Conservation (phyloP, 2,329 filamentous ascomycete species). For the Aspergillus fischeri region DNA sequence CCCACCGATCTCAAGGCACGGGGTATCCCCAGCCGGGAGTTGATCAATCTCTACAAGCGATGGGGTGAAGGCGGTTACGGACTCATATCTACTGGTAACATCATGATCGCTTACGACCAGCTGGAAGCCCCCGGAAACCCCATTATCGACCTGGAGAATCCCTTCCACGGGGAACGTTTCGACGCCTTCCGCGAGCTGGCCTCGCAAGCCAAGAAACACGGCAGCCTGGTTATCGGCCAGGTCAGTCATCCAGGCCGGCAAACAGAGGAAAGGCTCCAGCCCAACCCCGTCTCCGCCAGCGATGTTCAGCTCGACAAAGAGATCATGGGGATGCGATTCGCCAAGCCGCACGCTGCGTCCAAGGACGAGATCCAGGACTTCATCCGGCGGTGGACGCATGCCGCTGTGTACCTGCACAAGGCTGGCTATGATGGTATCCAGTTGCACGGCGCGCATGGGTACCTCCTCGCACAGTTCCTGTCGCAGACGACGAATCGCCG, state of each 20-base stretch:
- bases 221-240: slow-evolving; percentile 56
- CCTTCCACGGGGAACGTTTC: slow-evolving; percentile 55
- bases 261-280: slow-evolving; percentile 42
- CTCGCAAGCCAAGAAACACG: slow-evolving; percentile 52
- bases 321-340: slow-evolving; percentile 30
- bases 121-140: slow-evolving; percentile 54
- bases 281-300: slow-evolving; percentile 49
- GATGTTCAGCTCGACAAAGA: slow-evolving; percentile 43
- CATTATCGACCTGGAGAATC: slow-evolving; percentile 54
- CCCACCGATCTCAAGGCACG: slow-evolving; percentile 49
- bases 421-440: slow-evolving; percentile 55
- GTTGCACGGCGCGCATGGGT: slow-evolving; percentile 56
- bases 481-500: slow-evolving; percentile 51
- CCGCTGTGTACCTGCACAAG: slow-evolving; percentile 58
- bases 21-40: slow-evolving; percentile 50
- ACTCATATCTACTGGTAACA: slow-evolving; percentile 58
- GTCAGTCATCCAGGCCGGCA: slow-evolving; percentile 62
- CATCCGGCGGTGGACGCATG: slow-evolving; percentile 59
- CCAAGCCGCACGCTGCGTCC: slow-evolving; percentile 30
- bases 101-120: slow-evolving; percentile 60
- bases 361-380: slow-evolving; percentile 45
- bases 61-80: slow-evolving; percentile 59
- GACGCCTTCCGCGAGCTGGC: slow-evolving; percentile 57
- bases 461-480: slow-evolving; percentile 56
- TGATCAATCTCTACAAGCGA: slow-evolving; percentile 55